Conservation (phyloP, 495 filamentous ascomycete genomes). For the Penicillium lividum region DNA sequence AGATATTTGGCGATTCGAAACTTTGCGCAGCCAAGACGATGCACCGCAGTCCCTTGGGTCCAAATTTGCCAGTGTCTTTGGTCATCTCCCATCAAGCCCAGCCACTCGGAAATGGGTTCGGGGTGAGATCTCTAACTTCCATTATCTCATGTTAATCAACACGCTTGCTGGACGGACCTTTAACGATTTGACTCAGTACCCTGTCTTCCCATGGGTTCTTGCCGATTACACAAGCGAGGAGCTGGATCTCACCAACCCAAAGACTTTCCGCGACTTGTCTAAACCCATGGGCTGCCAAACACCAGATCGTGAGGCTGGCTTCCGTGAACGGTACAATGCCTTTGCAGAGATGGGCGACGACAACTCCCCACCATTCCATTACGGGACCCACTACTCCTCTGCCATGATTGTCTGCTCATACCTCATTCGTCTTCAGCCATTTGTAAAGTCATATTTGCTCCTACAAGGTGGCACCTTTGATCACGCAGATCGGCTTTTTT, state of each 20-base stretch:
- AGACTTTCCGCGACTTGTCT: slow-evolving; percentile 84
- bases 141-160: slow-evolving; percentile 97
- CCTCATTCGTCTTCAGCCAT: slow-evolving; percentile 90
- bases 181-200: slow-evolving; percentile 97
- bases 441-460: slow-evolving; percentile 95
- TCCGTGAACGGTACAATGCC: slow-evolving; percentile 77
- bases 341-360: slow-evolving; percentile 91
- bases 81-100: slow-evolving; percentile 67
- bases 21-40: slow-evolving; percentile 79
- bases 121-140: slow-evolving; percentile 97
- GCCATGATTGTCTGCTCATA: slow-evolving; percentile 99
- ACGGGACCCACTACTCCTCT: slow-evolving; percentile 97
- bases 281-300: slow-evolving; percentile 98
- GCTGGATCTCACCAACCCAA: slow-evolving; percentile 79
- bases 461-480: slow-evolving; percentile 96
- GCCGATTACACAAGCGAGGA: slow-evolving; percentile 97
- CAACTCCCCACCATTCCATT: slow-evolving; percentile 82
- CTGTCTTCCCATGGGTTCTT: slow-evolving; percentile 96
- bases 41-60: slow-evolving; percentile 79
- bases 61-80: slow-evolving; percentile 94
- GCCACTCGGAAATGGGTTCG: slow-evolving; percentile 88
- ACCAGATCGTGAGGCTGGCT: slow-evolving; percentile 68
- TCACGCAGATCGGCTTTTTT: slow-evolving; percentile 92
- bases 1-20: slow-evolving; percentile 86
- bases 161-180: slow-evolving; percentile 96